Evolutionary conservation across 257 asterid species (phyloP), one percentile per base, ranked within the genome.

Genomic region (Solanum lycopersicoides): DNA sequence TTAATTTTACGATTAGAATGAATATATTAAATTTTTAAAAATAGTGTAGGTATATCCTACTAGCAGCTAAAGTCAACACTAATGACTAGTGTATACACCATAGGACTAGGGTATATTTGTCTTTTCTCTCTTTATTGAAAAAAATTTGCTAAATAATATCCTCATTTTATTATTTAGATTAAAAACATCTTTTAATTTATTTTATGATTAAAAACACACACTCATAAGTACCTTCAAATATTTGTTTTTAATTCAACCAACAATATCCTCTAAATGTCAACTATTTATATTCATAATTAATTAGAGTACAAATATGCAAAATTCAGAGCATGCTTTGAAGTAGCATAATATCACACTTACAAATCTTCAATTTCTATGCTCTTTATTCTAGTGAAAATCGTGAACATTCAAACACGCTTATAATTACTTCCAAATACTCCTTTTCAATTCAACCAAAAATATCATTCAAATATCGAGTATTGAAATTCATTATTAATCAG

Each of bases 11-110:
- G 6, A 21, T 59, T 21, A 21, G 0, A 50, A 50, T 53, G 0
- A 0, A 53, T 53, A 53, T 53, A 53, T 16, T 53, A n/a, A 0
- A 16, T 53, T 53, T 53, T 9, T 6, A 0, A 2, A 16, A 16
- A 0, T 53, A 16, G 10, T 53, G 9, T 16, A 15, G 0, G 0
- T 53, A 16, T 53, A 53, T 2, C 60, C 23, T 53, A 53, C 23
- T 53, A 53, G 9, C 23, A 16, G 23, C 23, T 16, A 53, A 53
- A 53, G 23, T 53, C 20, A 53, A 53, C 60, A 53, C 9, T 41
- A 5, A n/a, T n/a, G 4, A 35, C 5, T 35, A 41, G 9, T 41
- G 12, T 9, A 41, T 41, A 41, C 60, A 16, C 21, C 60, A 6
- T 21, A 50, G 15, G 60, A 16, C 60, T 50, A 50, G 23, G 23